A percentile compares a stretch with the other conserved stretches of the same genome.
phyloP scores from a whole-genome alignment of 306 rosid species.

The Elaeagnus macrophylla region DNA sequence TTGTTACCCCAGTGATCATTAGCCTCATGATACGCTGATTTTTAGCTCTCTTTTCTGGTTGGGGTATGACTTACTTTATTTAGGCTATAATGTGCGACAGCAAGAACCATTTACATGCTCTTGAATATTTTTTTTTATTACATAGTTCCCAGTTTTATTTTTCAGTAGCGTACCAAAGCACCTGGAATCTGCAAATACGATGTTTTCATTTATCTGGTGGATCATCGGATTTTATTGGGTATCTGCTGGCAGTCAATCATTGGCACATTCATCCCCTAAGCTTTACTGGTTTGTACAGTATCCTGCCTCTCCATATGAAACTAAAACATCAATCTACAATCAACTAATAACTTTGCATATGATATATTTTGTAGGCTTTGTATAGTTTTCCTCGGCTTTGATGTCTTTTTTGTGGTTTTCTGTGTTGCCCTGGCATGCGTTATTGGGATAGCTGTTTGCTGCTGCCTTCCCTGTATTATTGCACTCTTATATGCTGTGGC shows the following conservation, averaged over 20 bases:
- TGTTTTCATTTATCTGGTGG: slow-evolving; percentile 99
- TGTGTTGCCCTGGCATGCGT: slow-evolving; percentile 95
- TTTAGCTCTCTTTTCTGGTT: too few species aligned
- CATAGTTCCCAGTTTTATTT: slow-evolving; percentile 8
- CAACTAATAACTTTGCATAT: slow-evolving; percentile 19
- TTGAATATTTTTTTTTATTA: not conserved
- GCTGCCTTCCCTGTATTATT: slow-evolving; percentile 90
- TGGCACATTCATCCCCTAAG: slow-evolving; percentile 63
- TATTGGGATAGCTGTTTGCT: slow-evolving; percentile 92
- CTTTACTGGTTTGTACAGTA: slow-evolving; percentile 69
- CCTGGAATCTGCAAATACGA: slow-evolving; percentile 86
- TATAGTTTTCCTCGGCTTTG: slow-evolving; percentile 88
- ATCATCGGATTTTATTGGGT: slow-evolving; percentile 98
- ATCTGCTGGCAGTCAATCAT: slow-evolving; percentile 71
- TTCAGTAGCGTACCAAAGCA: slow-evolving; percentile 65
- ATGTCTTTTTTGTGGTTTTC: slow-evolving; percentile 95
- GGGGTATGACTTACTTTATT: too few species aligned
- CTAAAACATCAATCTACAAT: slow-evolving; percentile 6
- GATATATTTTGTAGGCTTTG: slow-evolving; percentile 69
- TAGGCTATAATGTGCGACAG: not conserved
- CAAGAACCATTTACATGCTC: not conserved
- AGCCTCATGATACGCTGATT: too few species aligned
- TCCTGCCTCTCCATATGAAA: slow-evolving; percentile 6
- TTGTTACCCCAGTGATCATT: too few species aligned
- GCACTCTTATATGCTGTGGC: slow-evolving; percentile 91